These are phyloP conservation scores for Cerioporus squamosus DNA, from an alignment of 1,284 basidiomycete species.

Conservation along the genomic window DNA sequence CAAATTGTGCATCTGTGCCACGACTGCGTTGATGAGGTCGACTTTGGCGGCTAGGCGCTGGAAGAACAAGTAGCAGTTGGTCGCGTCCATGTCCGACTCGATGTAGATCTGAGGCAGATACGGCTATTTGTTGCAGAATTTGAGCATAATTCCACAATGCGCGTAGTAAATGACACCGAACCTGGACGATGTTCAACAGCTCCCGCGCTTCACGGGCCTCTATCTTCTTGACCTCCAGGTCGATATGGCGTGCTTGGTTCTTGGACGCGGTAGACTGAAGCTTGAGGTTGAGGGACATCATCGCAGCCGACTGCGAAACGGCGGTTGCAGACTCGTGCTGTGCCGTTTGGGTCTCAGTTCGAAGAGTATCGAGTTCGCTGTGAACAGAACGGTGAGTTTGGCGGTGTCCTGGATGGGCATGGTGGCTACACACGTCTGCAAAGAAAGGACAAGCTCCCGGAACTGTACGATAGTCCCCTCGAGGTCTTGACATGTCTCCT, in stretches of 20 bases:
- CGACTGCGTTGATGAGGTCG: constrained; percentile 81
- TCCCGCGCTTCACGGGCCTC: constrained; percentile 85
- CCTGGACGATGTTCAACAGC: constrained; percentile 73
- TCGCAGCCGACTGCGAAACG: constrained; percentile 76
- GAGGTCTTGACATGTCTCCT: constrained; percentile 83
- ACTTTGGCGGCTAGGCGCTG: constrained; percentile 83
- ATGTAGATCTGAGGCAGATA: constrained; percentile 40
- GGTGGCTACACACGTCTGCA: constrained; percentile 75
- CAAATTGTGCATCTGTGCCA: constrained; percentile 81
- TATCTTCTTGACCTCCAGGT: constrained; percentile 83
- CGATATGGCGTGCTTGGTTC: constrained; percentile 87
- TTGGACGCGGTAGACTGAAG: constrained; percentile 89
- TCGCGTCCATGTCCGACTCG: constrained; percentile 86
- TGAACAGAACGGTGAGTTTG: constrained; percentile 1
- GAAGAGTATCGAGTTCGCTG: constrained; percentile 84
- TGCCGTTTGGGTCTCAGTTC: constrained; percentile 82
- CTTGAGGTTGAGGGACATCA: constrained; percentile 92
- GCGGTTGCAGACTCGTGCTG: constrained; percentile 81
- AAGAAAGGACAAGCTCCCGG: constrained; percentile 83
- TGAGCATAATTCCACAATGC: not conserved
- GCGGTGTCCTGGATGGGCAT: not conserved
- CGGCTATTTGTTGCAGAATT: constrained; percentile 14
- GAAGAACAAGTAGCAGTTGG: constrained; percentile 90
- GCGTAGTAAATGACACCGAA: constrained; percentile 23
- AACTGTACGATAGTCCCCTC: constrained; percentile 90